These are phyloP conservation scores for Aethionema arabicum DNA, from an alignment of 345 rosid genomes.

Conservation along the genomic window DNA sequence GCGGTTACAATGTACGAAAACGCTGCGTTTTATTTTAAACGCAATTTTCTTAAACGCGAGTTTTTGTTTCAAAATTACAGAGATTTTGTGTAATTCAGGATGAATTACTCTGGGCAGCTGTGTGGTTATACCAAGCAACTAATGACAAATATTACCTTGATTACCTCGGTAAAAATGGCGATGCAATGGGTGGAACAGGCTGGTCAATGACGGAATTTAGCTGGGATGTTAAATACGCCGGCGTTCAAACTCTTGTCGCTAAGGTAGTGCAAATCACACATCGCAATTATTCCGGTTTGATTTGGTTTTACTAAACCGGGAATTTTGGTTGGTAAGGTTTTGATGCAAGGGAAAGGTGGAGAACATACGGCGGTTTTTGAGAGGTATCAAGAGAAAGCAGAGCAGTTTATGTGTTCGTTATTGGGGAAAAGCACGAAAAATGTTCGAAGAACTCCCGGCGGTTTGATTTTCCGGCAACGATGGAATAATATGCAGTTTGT, in stretches of 20 bases:
- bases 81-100: conserved; percentile 46
- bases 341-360: conserved; percentile 83
- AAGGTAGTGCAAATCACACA: conserved; percentile 50
- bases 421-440: conserved; percentile 66
- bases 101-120: conserved; percentile 91
- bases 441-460: conserved; percentile 77
- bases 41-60: not conserved
- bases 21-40: not conserved
- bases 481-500: conserved; percentile 98
- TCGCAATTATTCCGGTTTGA: not conserved
- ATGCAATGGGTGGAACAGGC: conserved; percentile 79
- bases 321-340: conserved; percentile 41
- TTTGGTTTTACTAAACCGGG: conserved; percentile 18
- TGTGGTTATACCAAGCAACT: conserved; percentile 83
- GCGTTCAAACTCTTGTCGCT: conserved; percentile 86
- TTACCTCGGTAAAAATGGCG: conserved; percentile 84
- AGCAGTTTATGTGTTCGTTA: conserved; percentile 79
- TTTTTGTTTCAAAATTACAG: not conserved
- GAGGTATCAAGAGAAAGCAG: conserved; percentile 78
- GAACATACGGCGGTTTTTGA: conserved; percentile 55
- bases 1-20: conserved; percentile 78
- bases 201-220: conserved; percentile 87
- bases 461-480: conserved; percentile 79
- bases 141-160: conserved; percentile 61
- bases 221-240: conserved; percentile 93